Conservation (phyloP, 768 basidiomycete genomes). For the Calocybe cyanea region DNA sequence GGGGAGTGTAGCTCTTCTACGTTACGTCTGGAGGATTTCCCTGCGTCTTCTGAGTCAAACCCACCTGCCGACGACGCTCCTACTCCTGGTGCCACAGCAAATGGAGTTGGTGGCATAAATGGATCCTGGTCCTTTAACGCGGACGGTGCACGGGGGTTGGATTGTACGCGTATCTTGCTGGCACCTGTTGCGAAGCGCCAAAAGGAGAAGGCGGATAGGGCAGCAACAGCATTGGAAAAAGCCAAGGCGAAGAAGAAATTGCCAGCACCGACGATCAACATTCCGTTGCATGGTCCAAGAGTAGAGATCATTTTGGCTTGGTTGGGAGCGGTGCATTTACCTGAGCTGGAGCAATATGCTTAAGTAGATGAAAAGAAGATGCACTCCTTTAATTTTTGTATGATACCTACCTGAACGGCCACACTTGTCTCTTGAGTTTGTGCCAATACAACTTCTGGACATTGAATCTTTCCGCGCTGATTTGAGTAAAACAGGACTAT, state of each 20-base stretch:
- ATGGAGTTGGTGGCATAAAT: too few relatives aligned
- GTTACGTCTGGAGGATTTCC: constrained; percentile 15
- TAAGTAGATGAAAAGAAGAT: too few relatives aligned
- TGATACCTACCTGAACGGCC: too few relatives aligned
- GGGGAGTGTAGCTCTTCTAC: constrained; percentile 17
- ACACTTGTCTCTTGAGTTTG: too few relatives aligned
- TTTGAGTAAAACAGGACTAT: too few relatives aligned
- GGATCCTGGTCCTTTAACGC: constrained; percentile 16
- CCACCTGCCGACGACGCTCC: constrained; percentile 9
- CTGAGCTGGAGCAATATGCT: constrained; percentile 53
- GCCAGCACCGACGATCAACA: constrained; percentile 67
- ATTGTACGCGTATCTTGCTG: constrained; percentile 69
- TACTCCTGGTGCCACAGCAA: too few relatives aligned
- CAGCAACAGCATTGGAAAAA: too few relatives aligned
- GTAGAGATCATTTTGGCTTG: constrained; percentile 85
- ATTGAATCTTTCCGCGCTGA: too few relatives aligned
- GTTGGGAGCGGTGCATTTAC: constrained; percentile 78
- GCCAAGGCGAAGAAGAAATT: constrained; percentile 58
- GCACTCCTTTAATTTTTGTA: background rate
- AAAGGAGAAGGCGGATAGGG: constrained; percentile 44
- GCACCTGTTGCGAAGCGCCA: constrained; percentile 67
- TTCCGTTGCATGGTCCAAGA: constrained; percentile 80
- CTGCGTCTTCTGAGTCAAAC: too few relatives aligned
- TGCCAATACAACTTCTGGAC: too few relatives aligned
- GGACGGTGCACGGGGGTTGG: constrained; percentile 54